phyloP scores from a whole-genome alignment of 2,329 filamentous ascomycete genomes.

The Myriosclerotinia scirpicola region DNA sequence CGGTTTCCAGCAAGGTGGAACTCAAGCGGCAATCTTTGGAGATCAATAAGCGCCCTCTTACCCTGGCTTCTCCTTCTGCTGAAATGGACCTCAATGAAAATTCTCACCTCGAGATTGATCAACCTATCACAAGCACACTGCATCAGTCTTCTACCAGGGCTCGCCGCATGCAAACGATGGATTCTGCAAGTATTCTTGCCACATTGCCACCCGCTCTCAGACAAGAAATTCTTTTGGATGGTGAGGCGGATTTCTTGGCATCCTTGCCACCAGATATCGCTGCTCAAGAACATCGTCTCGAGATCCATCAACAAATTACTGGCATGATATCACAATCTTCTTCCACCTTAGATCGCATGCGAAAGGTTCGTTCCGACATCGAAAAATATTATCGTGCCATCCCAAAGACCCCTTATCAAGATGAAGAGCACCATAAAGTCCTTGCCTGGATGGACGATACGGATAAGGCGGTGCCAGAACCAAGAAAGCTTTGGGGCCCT shows the following conservation, averaged over 20 bases:
- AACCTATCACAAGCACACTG: too few species aligned
- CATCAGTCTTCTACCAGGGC: too few species aligned
- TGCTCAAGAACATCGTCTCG: neutral
- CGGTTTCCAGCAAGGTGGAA: neutral
- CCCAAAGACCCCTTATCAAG: too few species aligned
- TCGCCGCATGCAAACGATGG: too few species aligned
- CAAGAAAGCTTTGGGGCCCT: neutral
- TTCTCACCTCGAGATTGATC: neutral
- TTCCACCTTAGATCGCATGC: accelerated
- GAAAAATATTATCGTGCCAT: neutral
- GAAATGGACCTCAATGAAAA: neutral
- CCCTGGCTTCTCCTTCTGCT: too few species aligned
- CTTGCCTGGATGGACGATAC: neutral
- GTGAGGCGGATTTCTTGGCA: too few species aligned
- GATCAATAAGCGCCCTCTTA: neutral
- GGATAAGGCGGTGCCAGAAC: neutral
- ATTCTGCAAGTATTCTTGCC: too few species aligned
- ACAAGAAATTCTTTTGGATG: too few species aligned
- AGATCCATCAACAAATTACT: neutral
- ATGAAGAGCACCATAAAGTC: neutral
- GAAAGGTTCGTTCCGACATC: neutral
- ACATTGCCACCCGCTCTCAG: too few species aligned
- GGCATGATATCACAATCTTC: too few species aligned
- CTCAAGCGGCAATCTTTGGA: neutral
- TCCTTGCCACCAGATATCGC: too few species aligned